Base-by-base conservation (phyloP, 345 rosid species). In the Ceriops zippeliana region DNA sequence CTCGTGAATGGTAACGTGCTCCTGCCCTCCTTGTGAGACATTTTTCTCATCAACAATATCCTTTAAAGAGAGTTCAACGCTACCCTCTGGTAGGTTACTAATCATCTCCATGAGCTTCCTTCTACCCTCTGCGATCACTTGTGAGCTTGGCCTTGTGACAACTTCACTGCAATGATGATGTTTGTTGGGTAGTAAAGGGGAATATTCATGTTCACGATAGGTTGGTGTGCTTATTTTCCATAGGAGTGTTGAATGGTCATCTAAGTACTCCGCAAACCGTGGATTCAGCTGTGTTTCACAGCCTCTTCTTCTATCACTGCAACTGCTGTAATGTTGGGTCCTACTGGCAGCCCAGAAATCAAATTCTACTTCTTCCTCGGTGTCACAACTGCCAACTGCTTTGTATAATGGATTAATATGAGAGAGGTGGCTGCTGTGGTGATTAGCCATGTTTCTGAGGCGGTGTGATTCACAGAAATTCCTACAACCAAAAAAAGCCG, bases 71-170 rank as follows among this genome's bases (percentile, higher is more conserved):
- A 87, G 89, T 66, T 87, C 92, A 63, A 75, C 81, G 58, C 68
- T 58, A 1, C 80, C 73, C 68, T 85, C 88, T 0, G 88, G 88
- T 85, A 87, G 62, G 73, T 67, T 52, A 10, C 58, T 61, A 56
- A 85, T 67, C 83, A 76, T 85, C 75, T 82, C 83, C 89, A 85
- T 83, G n/a, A 87, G 81, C 82, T 84, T 75, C 73, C 61, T 86
- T 70, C 88, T 82, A 6, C 85, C 88, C 52, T 87, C 81, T 42
- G 70, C 78, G 6, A 85, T 78, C 7, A 58, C 65, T 24, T 75
- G 75, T 8, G 60, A 58, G 52, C 83, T 64, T 4, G 70, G 42
- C 26, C 35, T 31, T 0, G 81, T 71, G 5, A 85, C 72, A 16
- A 74, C 65, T 21, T 62, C 62, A 8, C 72, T 74, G 76, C 76